These are phyloP conservation scores for Magnaporthiopsis poae DNA, from an alignment of 2,329 filamentous ascomycete species.

Conservation along the genomic window DNA sequence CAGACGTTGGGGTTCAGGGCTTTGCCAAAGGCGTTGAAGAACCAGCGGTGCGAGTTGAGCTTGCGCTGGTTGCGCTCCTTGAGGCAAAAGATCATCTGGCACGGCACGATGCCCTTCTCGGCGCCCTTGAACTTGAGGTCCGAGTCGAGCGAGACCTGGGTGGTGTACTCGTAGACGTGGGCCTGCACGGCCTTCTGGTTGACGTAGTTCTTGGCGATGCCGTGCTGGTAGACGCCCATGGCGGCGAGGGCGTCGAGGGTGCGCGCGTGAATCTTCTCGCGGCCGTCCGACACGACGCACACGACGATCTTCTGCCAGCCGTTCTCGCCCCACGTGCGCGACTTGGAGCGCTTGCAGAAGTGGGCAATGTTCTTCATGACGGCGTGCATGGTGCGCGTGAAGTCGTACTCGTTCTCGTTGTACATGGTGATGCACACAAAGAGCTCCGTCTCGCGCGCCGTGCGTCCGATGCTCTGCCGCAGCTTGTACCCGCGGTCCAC, in stretches of 20 bases:
- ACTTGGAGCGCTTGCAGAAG: constrained; percentile 86
- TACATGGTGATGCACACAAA: constrained; percentile 99
- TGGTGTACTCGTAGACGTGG: constrained; percentile 98
- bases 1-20: constrained; percentile 92
- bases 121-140: constrained; percentile 98
- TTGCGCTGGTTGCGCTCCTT: constrained; percentile 98
- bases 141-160: constrained; percentile 88
- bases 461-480: constrained; percentile 78
- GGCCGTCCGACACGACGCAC: constrained; percentile 88
- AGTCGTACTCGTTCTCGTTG: constrained; percentile 94
- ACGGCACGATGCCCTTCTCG: constrained; percentile 96
- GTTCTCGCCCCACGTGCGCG: constrained; percentile 88
- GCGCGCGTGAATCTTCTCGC: constrained; percentile 78
- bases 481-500: constrained; percentile 81
- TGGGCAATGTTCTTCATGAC: constrained; percentile 97
- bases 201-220: constrained; percentile 96
- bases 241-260: constrained; percentile 90
- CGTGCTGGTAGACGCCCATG: constrained; percentile 95
- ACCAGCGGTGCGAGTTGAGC: constrained; percentile 96
- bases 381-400: constrained; percentile 95
- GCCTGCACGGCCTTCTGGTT: constrained; percentile 92
- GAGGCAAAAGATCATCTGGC: constrained; percentile 95
- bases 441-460: constrained; percentile 79
- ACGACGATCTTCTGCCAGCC: constrained; percentile 99
- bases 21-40: constrained; percentile 94